Percentiles rank a stretch among this genome's conserved stretches.
Evolutionary conservation across 805 yeast species (phyloP).

Genomic region (Ogataea trehaloabstinens): DNA sequence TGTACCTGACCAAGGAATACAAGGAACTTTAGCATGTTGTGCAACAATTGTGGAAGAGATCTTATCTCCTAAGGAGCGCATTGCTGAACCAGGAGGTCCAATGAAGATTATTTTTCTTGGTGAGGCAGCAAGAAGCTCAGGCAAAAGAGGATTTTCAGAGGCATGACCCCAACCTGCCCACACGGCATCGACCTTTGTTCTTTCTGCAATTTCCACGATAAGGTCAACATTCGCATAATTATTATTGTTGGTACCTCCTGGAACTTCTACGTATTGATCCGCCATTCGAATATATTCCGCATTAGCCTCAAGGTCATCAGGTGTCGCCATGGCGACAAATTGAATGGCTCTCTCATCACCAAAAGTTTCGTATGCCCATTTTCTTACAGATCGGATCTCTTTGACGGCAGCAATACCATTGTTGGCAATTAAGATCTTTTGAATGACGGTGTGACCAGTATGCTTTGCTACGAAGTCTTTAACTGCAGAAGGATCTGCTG

Average conservation of each 20-base stretch:
- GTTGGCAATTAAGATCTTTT: constrained; percentile 88
- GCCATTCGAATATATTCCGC: constrained; percentile 99
- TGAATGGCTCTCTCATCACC: constrained; percentile 92
- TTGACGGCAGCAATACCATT: constrained; percentile 99
- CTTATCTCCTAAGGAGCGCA: constrained; percentile 99
- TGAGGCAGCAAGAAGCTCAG: constrained; percentile 92
- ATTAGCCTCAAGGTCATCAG: constrained; percentile 96
- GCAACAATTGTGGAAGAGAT: constrained; percentile 98
- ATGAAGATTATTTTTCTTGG: constrained; percentile 87
- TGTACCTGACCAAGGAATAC: constrained; percentile 99
- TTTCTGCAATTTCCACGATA: constrained; percentile 95
- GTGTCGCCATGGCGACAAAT: constrained; percentile 98
- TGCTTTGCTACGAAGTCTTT: constrained; percentile 81
- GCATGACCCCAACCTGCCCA: constrained; percentile 99
- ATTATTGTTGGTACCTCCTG: constrained; percentile 98
- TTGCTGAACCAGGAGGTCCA: constrained; percentile 99
- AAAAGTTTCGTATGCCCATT: constrained; percentile 99
- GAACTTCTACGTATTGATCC: constrained; percentile 96
- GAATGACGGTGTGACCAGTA: constrained; percentile 94
- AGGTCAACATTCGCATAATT: constrained; percentile 97
- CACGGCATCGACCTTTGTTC: constrained; percentile 95
- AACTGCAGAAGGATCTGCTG: constrained; percentile 74
- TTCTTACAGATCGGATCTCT: constrained; percentile 94
- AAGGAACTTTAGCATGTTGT: constrained; percentile 96
- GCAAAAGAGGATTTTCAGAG: constrained; percentile 94